A percentile compares a stretch with the other conserved stretches of the same genome.
Evolutionary conservation across 140 eudicot species (phyloP).

Genomic region (Anethum foeniculum): DNA sequence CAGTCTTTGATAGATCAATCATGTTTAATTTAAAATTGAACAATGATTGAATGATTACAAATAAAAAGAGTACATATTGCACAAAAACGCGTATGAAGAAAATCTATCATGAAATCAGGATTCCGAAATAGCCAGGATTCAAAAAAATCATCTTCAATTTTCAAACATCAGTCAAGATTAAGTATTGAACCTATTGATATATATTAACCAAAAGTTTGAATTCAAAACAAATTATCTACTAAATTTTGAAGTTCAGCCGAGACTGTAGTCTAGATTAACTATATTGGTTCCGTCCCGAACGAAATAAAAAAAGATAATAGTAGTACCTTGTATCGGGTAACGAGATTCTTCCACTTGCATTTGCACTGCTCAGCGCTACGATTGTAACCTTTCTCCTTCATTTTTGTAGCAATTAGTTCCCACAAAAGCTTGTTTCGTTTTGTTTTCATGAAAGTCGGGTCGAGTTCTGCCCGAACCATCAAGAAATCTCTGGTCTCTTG

Average conservation of each 20-base stretch:
- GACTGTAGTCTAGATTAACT: too few relatives aligned
- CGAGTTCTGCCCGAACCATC: slow-evolving; percentile 75
- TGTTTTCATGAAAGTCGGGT: slow-evolving; percentile 76
- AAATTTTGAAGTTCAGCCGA: neutral
- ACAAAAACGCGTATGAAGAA: neutral
- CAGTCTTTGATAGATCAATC: neutral
- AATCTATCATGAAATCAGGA: too few relatives aligned
- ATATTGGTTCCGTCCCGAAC: too few relatives aligned
- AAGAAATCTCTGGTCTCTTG: slow-evolving; percentile 84
- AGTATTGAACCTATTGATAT: too few relatives aligned
- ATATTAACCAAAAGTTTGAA: too few relatives aligned
- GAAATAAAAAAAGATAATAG: too few relatives aligned
- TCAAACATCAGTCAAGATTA: too few relatives aligned
- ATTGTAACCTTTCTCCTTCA: slow-evolving; percentile 80
- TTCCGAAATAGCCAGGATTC: too few relatives aligned
- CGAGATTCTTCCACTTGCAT: slow-evolving; percentile 94
- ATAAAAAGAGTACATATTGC: neutral
- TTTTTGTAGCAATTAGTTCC: slow-evolving; percentile 56
- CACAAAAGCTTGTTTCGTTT: slow-evolving; percentile 79
- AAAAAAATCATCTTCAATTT: too few relatives aligned
- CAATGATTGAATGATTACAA: neutral
- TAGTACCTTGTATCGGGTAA: slow-evolving; percentile 76
- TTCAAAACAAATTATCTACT: too few relatives aligned
- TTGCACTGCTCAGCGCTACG: slow-evolving; percentile 92
- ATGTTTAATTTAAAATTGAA: neutral